Conservation (phyloP, 768 basidiomycete genomes). For the Leccinum subtestaceum region DNA sequence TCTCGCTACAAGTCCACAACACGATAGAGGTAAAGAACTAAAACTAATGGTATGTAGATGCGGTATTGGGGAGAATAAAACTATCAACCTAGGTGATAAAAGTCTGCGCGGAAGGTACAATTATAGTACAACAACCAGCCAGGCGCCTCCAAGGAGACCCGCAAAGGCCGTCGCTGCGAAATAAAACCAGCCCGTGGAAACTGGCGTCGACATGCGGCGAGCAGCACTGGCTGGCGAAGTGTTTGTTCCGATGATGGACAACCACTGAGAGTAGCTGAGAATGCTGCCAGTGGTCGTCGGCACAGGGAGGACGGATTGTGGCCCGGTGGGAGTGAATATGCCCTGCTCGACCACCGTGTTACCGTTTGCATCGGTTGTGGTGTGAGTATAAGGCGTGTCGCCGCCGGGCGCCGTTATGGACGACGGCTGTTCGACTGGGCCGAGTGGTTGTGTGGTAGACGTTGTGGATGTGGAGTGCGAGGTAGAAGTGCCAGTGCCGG, state of each 20-base stretch:
- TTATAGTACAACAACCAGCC: conserved; percentile 27
- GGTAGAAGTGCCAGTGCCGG: conserved; percentile 23
- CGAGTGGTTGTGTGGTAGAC: conserved; percentile 18
- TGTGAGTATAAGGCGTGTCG: conserved; percentile 50
- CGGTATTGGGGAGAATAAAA: conserved; percentile 7
- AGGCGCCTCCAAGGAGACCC: conserved; percentile 31
- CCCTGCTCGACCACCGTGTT: conserved; percentile 20
- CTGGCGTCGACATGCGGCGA: conserved; percentile 15
- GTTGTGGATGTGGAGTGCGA: conserved; percentile 17
- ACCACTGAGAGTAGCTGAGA: conserved; percentile 30
- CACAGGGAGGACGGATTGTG: conserved; percentile 26
- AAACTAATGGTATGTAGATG: conserved; percentile 18
- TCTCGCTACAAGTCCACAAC: conserved; percentile 8
- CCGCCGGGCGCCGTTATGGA: conserved; percentile 39
- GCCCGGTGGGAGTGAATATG: conserved; percentile 34
- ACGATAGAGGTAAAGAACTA: conserved; percentile 7
- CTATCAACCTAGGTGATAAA: not conserved
- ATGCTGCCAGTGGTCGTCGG: conserved; percentile 28
- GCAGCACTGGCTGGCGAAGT: conserved; percentile 28
- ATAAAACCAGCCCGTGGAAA: conserved; percentile 28
- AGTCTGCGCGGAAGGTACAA: not conserved
- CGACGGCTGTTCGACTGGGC: conserved; percentile 53
- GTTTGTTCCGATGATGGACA: conserved; percentile 31
- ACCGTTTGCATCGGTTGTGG: conserved; percentile 39
- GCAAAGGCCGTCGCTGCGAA: conserved; percentile 22